Percentiles rank a stretch among this genome's conserved stretches.
These are phyloP conservation scores for Geosmithia putterillii DNA, from an alignment of 2,329 filamentous ascomycete species.

Conservation along the genomic window DNA sequence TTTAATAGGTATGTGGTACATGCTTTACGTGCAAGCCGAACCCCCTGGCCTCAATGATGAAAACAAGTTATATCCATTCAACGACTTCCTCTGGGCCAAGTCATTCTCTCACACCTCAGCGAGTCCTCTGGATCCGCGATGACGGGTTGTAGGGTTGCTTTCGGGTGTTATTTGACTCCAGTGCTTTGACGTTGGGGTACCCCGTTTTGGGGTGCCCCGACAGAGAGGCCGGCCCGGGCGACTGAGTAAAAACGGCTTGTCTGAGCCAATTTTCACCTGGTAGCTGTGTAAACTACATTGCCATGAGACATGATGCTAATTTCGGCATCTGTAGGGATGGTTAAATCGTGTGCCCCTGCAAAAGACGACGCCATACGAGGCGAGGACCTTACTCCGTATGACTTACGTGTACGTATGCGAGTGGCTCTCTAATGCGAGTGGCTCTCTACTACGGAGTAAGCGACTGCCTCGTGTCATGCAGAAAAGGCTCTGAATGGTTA, in stretches of 20 bases:
- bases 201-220: slow-evolving; percentile 40
- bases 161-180: slow-evolving; percentile 47
- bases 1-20: neutral
- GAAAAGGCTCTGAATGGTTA: too few species aligned
- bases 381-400: too few species aligned
- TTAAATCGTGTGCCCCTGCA: neutral
- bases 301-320: slow-evolving; percentile 6
- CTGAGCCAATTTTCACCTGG: slow-evolving; percentile 26
- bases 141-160: slow-evolving; percentile 66
- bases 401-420: too few species aligned
- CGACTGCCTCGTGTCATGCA: too few species aligned
- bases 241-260: slow-evolving; percentile 59
- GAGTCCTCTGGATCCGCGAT: slow-evolving; percentile 26
- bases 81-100: slow-evolving; percentile 56
- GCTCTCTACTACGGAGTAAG: too few species aligned
- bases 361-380: neutral
- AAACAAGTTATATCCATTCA: slow-evolving; percentile 61
- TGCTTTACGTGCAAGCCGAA: neutral
- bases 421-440: too few species aligned
- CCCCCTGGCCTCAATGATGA: slow-evolving; percentile 18
- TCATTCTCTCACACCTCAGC: slow-evolving; percentile 62
- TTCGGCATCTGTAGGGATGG: neutral
- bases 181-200: slow-evolving; percentile 30
- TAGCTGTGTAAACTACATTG: neutral
- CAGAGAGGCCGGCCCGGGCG: slow-evolving; percentile 43